A percentile compares a stretch with the other conserved stretches of the same genome.
Evolutionary conservation across 2,329 filamentous ascomycete genomes (phyloP).

Genomic region (Apiospora rasikravindrae): DNA sequence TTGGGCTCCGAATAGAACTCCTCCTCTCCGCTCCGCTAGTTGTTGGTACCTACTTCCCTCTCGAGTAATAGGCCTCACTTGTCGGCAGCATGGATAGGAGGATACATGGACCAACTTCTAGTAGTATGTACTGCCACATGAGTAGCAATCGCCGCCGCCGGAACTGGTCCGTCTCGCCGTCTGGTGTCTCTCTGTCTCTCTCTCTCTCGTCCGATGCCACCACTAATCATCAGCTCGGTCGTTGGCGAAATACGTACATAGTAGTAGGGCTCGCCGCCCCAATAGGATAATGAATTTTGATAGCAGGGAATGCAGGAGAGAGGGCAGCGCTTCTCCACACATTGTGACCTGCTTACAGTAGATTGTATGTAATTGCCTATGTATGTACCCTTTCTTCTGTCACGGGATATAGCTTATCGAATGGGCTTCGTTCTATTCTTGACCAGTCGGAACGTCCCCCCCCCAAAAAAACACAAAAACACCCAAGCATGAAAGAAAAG

Average conservation of each 20-base stretch:
- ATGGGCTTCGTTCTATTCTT: background rate
- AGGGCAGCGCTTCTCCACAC: background rate
- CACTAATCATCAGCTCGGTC: background rate
- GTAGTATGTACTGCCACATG: background rate
- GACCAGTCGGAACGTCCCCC: conserved; percentile 3
- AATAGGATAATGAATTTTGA: background rate
- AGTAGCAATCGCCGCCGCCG: background rate
- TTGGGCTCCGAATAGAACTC: background rate
- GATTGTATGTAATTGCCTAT: no score
- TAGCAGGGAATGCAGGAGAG: background rate
- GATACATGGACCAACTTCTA: background rate
- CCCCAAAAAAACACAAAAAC: background rate
- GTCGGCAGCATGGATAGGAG: background rate
- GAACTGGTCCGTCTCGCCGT: background rate
- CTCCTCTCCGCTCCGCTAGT: background rate
- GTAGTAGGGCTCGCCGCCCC: background rate
- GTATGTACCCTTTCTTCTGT: no score
- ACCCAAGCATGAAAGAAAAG: background rate
- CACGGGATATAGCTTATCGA: background rate
- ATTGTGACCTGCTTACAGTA: background rate
- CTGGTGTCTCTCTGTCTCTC: background rate
- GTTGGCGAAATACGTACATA: background rate
- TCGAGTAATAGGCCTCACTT: background rate
- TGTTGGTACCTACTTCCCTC: background rate
- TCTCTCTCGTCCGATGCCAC: background rate